Evolutionary conservation across 352 stramenopile species (phyloP).

Genomic region (Sclerospora graminicola): DNA sequence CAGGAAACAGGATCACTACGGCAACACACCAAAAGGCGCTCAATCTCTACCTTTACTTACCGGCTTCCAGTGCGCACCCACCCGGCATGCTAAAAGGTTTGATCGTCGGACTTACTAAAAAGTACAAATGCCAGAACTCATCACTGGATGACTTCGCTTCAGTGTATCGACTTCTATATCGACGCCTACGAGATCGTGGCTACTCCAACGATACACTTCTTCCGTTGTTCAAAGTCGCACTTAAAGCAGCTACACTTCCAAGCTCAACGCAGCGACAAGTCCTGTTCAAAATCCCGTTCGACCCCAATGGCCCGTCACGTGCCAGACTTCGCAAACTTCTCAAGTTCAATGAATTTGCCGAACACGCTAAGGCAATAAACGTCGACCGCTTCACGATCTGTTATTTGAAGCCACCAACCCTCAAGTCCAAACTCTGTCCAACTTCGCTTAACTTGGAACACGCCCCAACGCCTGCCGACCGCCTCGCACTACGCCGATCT

Average conservation of each 20-base stretch:
- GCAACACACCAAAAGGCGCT: too few species aligned
- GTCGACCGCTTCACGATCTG: too few species aligned
- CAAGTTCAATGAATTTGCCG: background rate
- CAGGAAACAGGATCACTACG: too few species aligned
- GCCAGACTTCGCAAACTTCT: background rate
- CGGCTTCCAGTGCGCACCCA: background rate
- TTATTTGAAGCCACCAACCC: too few species aligned
- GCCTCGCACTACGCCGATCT: too few species aligned
- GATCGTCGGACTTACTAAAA: too few species aligned
- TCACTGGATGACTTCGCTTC: background rate
- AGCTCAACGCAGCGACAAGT: background rate
- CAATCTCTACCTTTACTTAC: background rate
- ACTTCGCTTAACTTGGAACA: too few species aligned
- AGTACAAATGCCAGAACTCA: too few species aligned
- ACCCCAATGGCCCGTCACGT: background rate
- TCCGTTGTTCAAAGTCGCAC: background rate
- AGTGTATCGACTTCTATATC: background rate
- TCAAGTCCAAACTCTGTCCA: too few species aligned
- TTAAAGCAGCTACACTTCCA: background rate
- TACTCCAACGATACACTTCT: background rate
- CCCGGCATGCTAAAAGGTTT: too few species aligned
- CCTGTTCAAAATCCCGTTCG: background rate
- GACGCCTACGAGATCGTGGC: background rate
- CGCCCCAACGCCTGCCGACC: too few species aligned
- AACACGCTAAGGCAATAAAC: too few species aligned